Evolutionary conservation across 768 basidiomycete species (phyloP), one percentile per base, ranked within the genome.

Genomic region (Lentinula boryana): DNA sequence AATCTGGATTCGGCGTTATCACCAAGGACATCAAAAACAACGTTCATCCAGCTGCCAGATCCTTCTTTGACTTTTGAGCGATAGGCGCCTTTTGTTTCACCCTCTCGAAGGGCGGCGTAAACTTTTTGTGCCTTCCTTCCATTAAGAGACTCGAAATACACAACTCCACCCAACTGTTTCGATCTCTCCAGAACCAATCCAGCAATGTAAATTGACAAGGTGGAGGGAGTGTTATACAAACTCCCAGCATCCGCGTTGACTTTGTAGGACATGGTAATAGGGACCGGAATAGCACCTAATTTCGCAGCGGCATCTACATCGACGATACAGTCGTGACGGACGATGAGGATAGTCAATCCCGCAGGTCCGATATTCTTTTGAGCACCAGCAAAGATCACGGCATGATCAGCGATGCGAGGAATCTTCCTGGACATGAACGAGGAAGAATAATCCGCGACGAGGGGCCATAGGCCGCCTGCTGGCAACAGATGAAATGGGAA

Each of bases 291-390:
- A 2, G 88, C 88, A 23, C 93, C 91, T 60, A 91, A 78, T 68
- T 76, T 78, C 13, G 85, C 82, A 0, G 92, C 89, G 2, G 85
- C 86, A 66, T 94, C 89, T 52, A 92, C 88, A 70, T 91, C 93
- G 69, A 95, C 93, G 68, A 98, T 78, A 70, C 95, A 89, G 75
- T 97, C 95, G 62, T 96, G 85, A n/a, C 92, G 85, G 21, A 98
- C 92, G 75, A 99, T 97, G 66, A 95, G 77, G 72, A 99, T 84
- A 13, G 93, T 94, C 23, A 97, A 77, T 1, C 97, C 97, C 0
- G 97, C 88, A 2, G 97, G 97, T 7, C 96, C 95, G 55, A 98
- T 77, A 72, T 99, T 99, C 80, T 99, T 99, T 76, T 99, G 97
- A 23, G 91, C 97, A 51, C 97, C 97, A 6, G 95, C 97, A 71